Base-by-base conservation (phyloP, 805 yeast genomes). In the Ogataea trehaloabstinens region DNA sequence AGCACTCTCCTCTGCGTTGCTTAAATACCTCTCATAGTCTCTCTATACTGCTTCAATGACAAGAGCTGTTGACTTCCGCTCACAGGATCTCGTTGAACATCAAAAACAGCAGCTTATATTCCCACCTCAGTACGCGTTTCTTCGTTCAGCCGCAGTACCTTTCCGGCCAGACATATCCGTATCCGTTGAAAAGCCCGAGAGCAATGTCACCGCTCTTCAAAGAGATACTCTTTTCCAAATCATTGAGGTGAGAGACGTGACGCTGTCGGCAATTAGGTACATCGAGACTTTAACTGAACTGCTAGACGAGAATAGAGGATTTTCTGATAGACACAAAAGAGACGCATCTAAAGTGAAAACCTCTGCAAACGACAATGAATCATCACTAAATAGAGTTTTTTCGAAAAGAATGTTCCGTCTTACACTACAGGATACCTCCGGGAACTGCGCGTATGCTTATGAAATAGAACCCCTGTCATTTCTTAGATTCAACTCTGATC, bases 221-320 rank as follows among this genome's bases (percentile, higher is more conserved):
- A 22, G 35, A 11, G 59, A 55, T 25, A 56, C 65, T 1, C 42
- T 76, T 7, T 81, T 81, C 57, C 80, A 78, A 53, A 71, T 85
- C 2, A 64, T 80, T 1, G 74, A 74, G 46, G 53, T 82, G 1
- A 70, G 70, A 48, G 80, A 82, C 59, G 64, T 76, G 1, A 65
- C 80, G 5, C 66, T 59, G 21, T 76, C 88, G 0, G 61, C 64
- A 16, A 53, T 74, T 16, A 58, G 66, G n/a, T 78, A 76, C 45
- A 51, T 80, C 3, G 91, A 83, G 45, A 73, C 70, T 5, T 63
- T 84, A 58, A 63, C 62, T 17, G 70, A 71, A 24, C 58, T 63
- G 35, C 61, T 73, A n/a, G 80, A 82, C 49, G 77, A 80, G 2
- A 78, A 74, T 44, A 70, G 67, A n/a, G 80, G 75, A 3, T 74